A percentile compares a stretch with the other conserved stretches of the same genome.
phyloP scores from a whole-genome alignment of 371 early-diverging fungal genomes.

The Batrachochytrium dendrobatidis region DNA sequence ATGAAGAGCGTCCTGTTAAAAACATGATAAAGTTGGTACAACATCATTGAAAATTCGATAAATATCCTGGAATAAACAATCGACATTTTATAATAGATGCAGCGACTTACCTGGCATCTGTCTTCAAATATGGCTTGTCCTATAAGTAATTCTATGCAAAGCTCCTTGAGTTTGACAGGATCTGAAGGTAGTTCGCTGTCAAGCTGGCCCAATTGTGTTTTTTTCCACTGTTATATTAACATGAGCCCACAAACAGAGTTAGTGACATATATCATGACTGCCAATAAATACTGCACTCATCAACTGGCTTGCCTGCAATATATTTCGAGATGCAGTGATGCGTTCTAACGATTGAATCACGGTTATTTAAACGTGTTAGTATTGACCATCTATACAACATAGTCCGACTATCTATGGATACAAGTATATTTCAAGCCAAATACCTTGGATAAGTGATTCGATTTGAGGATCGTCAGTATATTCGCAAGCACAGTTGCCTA shows the following conservation, averaged over 20 bases:
- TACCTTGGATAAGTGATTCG: not conserved
- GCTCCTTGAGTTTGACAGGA: slow-evolving; percentile 13
- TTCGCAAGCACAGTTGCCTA: slow-evolving; percentile 13
- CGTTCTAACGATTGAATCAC: too few relatives aligned
- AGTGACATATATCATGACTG: not conserved
- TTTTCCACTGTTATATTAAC: slow-evolving; percentile 7
- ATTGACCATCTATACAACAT: too few relatives aligned
- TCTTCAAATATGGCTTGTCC: slow-evolving; percentile 31
- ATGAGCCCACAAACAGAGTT: not conserved
- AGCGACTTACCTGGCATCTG: slow-evolving; percentile 33
- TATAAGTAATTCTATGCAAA: slow-evolving; percentile 27
- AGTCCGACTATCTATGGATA: too few relatives aligned
- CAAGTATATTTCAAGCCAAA: not conserved
- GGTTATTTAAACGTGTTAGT: too few relatives aligned
- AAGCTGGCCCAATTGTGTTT: slow-evolving; percentile 11
- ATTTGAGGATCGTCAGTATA: slow-evolving; percentile 9
- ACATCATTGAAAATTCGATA: not conserved
- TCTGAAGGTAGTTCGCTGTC: slow-evolving; percentile 26
- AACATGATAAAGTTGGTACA: too few relatives aligned
- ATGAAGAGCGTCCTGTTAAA: slow-evolving; percentile 31
- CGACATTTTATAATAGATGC: not conserved
- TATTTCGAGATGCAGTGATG: not conserved
- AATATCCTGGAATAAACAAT: not conserved
- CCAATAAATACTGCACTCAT: not conserved
- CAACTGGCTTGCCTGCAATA: not conserved